Evolutionary conservation across 2,329 filamentous ascomycete species (phyloP).

Genomic region (Exophiala sp.): DNA sequence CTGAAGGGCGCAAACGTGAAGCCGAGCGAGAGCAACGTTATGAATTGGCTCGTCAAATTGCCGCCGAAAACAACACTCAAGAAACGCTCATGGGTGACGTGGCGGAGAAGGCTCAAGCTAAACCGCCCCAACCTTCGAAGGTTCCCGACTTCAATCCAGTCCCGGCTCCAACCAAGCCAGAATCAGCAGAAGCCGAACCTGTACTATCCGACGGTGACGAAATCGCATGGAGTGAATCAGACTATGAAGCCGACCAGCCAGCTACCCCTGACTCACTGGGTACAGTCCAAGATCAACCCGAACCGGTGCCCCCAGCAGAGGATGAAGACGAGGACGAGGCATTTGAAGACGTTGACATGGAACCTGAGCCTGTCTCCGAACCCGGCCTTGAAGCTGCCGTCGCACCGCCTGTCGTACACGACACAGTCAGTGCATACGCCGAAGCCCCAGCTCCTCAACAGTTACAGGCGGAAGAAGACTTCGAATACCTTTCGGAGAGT

Average conservation of each 20-base stretch:
- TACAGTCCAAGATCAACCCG: constrained; percentile 4
- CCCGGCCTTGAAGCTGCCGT: not conserved
- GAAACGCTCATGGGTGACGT: constrained; percentile 41
- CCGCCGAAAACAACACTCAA: constrained; percentile 21
- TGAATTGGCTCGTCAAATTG: constrained; percentile 25
- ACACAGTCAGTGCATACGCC: constrained; percentile 13
- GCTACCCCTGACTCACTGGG: constrained; percentile 19
- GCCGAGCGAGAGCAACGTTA: constrained; percentile 43
- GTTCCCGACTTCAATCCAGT: constrained; percentile 17
- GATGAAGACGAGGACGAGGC: constrained; percentile 24
- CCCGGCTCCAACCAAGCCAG: constrained; percentile 7
- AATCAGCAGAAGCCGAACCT: not conserved
- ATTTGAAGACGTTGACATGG: constrained; percentile 22
- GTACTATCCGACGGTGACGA: constrained; percentile 22
- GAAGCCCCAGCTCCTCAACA: not conserved
- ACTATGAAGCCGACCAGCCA: constrained; percentile 24
- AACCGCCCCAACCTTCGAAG: constrained; percentile 36
- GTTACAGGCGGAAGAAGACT: constrained; percentile 31
- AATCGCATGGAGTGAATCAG: constrained; percentile 34
- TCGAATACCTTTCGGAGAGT: constrained; percentile 70
- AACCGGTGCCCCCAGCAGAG: constrained; percentile 24
- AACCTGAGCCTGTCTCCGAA: not conserved
- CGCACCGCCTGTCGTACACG: constrained; percentile 14
- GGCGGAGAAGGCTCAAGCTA: constrained; percentile 41
- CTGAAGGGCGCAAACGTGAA: constrained; percentile 22